Evolutionary conservation across 106 monocot genomes (phyloP).

Genomic region (Phalaenopsis equestris): DNA sequence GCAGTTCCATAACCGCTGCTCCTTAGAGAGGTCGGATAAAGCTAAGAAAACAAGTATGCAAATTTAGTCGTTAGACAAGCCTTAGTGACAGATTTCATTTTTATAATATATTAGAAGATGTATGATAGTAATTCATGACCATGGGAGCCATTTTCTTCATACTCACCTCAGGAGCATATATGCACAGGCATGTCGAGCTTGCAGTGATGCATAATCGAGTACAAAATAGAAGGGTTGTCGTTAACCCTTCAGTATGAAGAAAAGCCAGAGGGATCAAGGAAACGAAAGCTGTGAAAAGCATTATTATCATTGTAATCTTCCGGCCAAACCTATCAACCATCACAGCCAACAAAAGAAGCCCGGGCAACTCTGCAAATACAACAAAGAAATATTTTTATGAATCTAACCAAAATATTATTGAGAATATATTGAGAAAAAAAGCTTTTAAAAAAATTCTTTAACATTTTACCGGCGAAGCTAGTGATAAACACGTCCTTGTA

Average conservation of each 20-base stretch:
- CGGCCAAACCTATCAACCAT: slow-evolving; percentile 65
- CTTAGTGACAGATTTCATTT: too few species aligned
- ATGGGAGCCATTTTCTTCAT: background rate
- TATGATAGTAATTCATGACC: background rate
- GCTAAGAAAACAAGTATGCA: slow-evolving; percentile 4
- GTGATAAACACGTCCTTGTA: slow-evolving; percentile 72
- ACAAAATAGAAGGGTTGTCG: slow-evolving; percentile 55
- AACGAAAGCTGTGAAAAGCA: slow-evolving; percentile 46
- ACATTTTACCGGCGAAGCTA: slow-evolving; percentile 57
- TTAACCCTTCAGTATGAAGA: slow-evolving; percentile 27
- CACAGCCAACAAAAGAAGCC: slow-evolving; percentile 51
- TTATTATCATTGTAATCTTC: slow-evolving; percentile 44
- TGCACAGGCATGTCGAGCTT: slow-evolving; percentile 52
- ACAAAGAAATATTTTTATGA: background rate
- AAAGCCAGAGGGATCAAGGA: slow-evolving; percentile 51
- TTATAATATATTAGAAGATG: too few species aligned
- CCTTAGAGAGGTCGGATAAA: slow-evolving; percentile 58
- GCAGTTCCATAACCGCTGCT: slow-evolving; percentile 45
- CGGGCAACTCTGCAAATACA: slow-evolving; percentile 58
- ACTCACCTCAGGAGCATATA: slow-evolving; percentile 89
- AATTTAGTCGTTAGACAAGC: too few species aligned
- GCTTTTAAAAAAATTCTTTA: background rate
- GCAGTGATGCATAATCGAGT: slow-evolving; percentile 63
- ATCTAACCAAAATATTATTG: background rate
- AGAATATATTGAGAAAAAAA: background rate